Base-by-base conservation (phyloP, 2,329 filamentous ascomycete species). In the Raffaelea ambrosiae region DNA sequence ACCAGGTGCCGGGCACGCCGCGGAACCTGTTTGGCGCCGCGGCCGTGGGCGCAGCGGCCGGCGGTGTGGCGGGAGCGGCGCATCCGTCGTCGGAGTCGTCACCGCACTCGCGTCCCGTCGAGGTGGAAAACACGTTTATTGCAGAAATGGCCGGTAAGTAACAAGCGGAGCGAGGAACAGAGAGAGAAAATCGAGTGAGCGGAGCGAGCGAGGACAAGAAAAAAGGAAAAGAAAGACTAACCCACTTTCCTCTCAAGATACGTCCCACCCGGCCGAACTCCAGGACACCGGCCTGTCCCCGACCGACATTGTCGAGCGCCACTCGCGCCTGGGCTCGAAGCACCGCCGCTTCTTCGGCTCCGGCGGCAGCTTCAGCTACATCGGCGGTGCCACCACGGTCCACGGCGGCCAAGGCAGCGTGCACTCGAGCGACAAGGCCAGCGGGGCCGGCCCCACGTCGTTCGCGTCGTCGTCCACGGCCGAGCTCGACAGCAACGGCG, bases 81-180 rank as follows among this genome's bases (percentile, higher is more conserved):
- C n/a, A n/a, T n/a, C n/a, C n/a, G n/a, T n/a, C n/a, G n/a, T n/a
- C n/a, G n/a, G 13, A 29, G 22, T 23, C 39, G 66, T 66, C 20
- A 62, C 57, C 5, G 52, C 48, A 10, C 52, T 48, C 26, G 48
- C 55, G 13, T 47, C 47, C 2, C 16, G 53, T 63, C 23, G 73
- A 76, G 55, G 68, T 74, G 62, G 63, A 59, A 2, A 63, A 68
- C 45, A 70, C 64, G 1, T 63, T 64, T 11, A 55, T 75, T n/a
- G 64, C 63, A 7, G 75, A 79, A 53, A 58, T 79, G 38, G 61
- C 60, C 48, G 72, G 74, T 74, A 62, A 54, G 67, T 59, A 2
- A n/a, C n/a, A n/a, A n/a, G n/a, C n/a, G n/a, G n/a, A n/a, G n/a
- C n/a, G n/a, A n/a, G n/a, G n/a, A n/a, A n/a, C n/a, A n/a, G 18